Evolutionary conservation across 176 grass and related monocot genomes (phyloP).

Genomic region (Melocanna baccifera): DNA sequence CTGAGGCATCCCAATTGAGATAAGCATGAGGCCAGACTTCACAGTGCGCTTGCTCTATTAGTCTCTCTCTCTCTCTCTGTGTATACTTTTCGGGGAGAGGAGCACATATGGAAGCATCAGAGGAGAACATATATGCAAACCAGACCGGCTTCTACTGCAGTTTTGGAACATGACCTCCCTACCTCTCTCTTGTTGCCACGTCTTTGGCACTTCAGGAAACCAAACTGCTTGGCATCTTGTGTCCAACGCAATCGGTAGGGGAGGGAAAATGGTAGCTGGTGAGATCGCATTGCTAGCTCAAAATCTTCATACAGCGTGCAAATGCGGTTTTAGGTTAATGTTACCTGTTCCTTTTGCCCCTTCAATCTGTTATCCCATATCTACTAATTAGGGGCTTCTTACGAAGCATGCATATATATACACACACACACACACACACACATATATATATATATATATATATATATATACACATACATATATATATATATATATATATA

Average conservation of each 20-base stretch:
- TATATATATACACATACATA: no score
- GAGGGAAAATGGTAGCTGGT: slow-evolving; percentile 35
- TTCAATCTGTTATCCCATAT: no score
- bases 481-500: no score
- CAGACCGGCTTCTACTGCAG: slow-evolving; percentile 12
- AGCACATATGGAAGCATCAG: slow-evolving; percentile 7
- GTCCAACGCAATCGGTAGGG: slow-evolving; percentile 29
- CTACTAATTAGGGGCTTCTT: no score
- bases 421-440: no score
- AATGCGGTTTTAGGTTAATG: slow-evolving; percentile 36
- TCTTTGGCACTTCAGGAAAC: not conserved
- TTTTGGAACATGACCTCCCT: slow-evolving; percentile 10
- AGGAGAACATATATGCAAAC: slow-evolving; percentile 5
- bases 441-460: no score
- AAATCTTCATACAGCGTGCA: slow-evolving; percentile 19
- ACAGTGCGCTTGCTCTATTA: not conserved
- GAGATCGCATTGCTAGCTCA: slow-evolving; percentile 23
- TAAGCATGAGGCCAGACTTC: not conserved
- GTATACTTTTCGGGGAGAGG: not conserved
- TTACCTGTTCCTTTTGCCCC: not conserved
- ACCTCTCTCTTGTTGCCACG: slow-evolving; percentile 18
- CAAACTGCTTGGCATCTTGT: not conserved
- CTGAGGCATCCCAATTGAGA: not conserved
- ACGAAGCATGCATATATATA: no score
- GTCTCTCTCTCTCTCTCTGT: not conserved